Evolutionary conservation across 768 basidiomycete species (phyloP), one percentile per base, ranked within the genome.

Genomic region (Solioccasus polychromus): DNA sequence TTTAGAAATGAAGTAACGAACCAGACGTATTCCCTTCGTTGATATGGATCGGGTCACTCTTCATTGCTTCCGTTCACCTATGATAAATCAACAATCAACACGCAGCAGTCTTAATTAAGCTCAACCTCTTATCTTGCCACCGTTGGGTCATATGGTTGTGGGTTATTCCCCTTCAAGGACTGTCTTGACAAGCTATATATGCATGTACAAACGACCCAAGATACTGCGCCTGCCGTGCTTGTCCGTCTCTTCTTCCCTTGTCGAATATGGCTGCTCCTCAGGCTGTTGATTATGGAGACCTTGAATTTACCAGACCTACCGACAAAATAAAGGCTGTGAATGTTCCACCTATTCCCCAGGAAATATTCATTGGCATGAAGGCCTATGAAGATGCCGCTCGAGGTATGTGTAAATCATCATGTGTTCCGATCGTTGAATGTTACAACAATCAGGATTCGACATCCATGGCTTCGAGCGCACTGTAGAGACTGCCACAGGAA

Each of bases 281-380:
- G n/a, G n/a, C n/a, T n/a, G 30, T 64, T 26, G 57, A 69, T 31
- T 68, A 67, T 42, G 53, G 57, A 14, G 52, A 63, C 35, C 61
- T 70, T 28, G 44, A 65, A 28, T 71, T 62, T 38, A 62, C 67
- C n/a, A 57, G 65, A 37, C 71, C 71, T 1, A 66, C 67, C 4
- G 52, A 60, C 26, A 66, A 68, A 35, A 69, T 73, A 51, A 72
- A 74, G 44, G 64, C 68, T 0, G 57, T 73, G 42, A 66, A 69
- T 40, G 62, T 68, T 18, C 59, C 59, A 5, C 48, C 59, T 24
- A 38, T 73, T 22, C 64, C 67, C 1, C 48, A 60, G 42, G 60
- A 63, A 28, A 67, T 68, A 35, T 61, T 68, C 24, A 57, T 63
- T 48, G 67, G 58, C 14, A 58, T 74, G 65, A 62, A 57, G 39